phyloP scores from a whole-genome alignment of 768 basidiomycete species.

The Lactarius sp. region DNA sequence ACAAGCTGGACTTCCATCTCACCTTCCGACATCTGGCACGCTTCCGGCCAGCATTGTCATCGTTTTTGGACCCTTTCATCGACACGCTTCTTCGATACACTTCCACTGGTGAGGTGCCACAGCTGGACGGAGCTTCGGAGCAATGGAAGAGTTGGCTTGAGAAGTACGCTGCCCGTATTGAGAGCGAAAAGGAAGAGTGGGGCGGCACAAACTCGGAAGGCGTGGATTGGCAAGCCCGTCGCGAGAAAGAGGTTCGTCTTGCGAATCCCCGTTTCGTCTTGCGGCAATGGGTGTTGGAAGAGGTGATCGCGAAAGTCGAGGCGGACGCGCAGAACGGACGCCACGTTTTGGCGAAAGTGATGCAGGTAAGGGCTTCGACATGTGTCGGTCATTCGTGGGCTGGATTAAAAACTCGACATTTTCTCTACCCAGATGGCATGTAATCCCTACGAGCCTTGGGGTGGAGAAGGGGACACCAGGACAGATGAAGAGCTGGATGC shows the following conservation, averaged over 20 bases:
- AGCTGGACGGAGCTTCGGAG: constrained; percentile 41
- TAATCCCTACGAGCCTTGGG: constrained; percentile 83
- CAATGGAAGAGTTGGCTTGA: constrained; percentile 64
- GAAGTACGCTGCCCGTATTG: constrained; percentile 54
- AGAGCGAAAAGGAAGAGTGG: constrained; percentile 49
- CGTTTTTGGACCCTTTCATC: constrained; percentile 40
- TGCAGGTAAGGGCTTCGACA: constrained; percentile 56
- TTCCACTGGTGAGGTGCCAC: constrained; percentile 43
- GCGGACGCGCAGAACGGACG: constrained; percentile 57
- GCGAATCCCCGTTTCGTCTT: constrained; percentile 70
- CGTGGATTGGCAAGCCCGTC: constrained; percentile 5
- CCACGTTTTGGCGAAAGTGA: constrained; percentile 68
- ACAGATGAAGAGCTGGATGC: constrained; percentile 46
- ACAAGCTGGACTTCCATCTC: constrained; percentile 82
- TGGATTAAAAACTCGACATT: background rate
- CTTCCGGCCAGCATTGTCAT: constrained; percentile 48
- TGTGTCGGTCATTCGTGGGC: background rate
- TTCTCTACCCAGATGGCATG: constrained; percentile 64
- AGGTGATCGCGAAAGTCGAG: constrained; percentile 77
- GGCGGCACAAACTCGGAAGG: constrained; percentile 42
- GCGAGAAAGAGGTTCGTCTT: constrained; percentile 40
- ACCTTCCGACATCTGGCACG: constrained; percentile 70
- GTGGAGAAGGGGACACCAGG: constrained; percentile 56
- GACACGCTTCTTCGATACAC: constrained; percentile 43
- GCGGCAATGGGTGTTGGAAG: constrained; percentile 94